phyloP scores from a whole-genome alignment of 2,329 filamentous ascomycete genomes.

The Dothideomycetes sp. region DNA sequence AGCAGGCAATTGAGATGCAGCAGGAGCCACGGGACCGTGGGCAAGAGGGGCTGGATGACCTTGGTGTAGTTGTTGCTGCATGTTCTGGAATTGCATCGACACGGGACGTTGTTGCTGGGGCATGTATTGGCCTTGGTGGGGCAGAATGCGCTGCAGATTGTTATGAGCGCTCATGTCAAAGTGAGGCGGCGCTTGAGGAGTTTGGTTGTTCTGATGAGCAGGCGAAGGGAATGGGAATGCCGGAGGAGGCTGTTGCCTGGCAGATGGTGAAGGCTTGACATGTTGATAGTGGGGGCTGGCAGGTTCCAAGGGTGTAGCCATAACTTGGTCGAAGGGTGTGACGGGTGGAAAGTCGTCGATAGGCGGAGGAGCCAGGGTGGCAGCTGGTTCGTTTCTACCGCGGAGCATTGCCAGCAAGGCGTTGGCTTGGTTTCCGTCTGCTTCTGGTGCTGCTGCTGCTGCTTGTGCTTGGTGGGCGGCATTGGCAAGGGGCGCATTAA shows the following conservation, averaged over 20 bases:
- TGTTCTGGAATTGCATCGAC: constrained; percentile 9
- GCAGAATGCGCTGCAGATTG: constrained; percentile 6
- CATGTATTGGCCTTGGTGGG: constrained; percentile 7
- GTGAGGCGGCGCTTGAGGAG: constrained; percentile 20
- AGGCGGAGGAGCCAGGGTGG: constrained; percentile 18
- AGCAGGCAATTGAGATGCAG: constrained; percentile 48
- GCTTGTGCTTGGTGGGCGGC: constrained; percentile 27
- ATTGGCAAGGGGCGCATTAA: constrained; percentile 14
- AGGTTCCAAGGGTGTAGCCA: constrained; percentile 43
- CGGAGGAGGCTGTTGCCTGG: constrained; percentile 40
- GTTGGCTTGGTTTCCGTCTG: constrained; percentile 36
- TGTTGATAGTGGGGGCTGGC: constrained; percentile 48
- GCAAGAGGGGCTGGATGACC: constrained; percentile 17
- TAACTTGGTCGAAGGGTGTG: constrained; percentile 46
- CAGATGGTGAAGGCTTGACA: constrained; percentile 34
- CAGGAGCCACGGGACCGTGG: constrained; percentile 41
- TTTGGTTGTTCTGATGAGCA: constrained; percentile 27
- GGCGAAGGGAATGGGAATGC: constrained; percentile 37
- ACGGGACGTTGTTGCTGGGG: constrained; percentile 11
- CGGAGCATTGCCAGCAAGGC: constrained; percentile 50
- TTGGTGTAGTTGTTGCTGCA: constrained; percentile 20
- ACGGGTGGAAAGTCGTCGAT: constrained; percentile 20
- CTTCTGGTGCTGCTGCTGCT: constrained; percentile 23
- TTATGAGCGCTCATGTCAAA: constrained; percentile 13
- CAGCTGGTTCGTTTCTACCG: constrained; percentile 27